These are phyloP conservation scores for Arthrobotrys musiformis DNA, from an alignment of 2,329 filamentous ascomycete species.

Conservation along the genomic window DNA sequence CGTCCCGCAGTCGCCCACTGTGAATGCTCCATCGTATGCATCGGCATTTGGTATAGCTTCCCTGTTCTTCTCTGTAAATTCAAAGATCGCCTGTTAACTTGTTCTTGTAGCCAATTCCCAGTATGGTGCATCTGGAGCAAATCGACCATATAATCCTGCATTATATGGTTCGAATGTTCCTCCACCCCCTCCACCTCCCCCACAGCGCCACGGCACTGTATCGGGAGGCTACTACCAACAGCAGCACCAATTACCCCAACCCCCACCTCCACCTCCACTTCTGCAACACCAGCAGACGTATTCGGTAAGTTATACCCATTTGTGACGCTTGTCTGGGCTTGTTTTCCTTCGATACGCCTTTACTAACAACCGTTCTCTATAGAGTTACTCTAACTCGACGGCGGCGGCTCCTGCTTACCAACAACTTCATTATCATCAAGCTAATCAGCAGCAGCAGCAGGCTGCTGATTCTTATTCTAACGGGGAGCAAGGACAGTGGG, in stretches of 20 bases:
- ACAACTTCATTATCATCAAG: constrained; percentile 45
- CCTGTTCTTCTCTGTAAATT: background rate
- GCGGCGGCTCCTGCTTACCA: constrained; percentile 24
- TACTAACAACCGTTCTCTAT: background rate
- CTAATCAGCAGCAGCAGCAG: constrained; percentile 7
- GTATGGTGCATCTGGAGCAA: constrained; percentile 41
- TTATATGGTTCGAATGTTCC: constrained; percentile 41
- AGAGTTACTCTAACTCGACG: constrained; percentile 23
- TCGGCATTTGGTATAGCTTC: constrained; percentile 38
- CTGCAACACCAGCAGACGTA: constrained; percentile 44
- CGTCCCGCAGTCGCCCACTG: constrained; percentile 50
- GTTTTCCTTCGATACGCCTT: background rate
- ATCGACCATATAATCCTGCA: constrained; percentile 48
- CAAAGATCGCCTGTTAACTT: background rate
- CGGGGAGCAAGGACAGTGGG: constrained; percentile 45
- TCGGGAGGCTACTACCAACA: constrained; percentile 39
- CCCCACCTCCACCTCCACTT: constrained; percentile 42
- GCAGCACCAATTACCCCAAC: constrained; percentile 40
- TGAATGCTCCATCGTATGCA: constrained; percentile 43
- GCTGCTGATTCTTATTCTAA: constrained; percentile 19
- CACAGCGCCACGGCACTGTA: constrained; percentile 45
- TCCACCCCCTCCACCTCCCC: constrained; percentile 47
- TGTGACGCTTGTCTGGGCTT: background rate
- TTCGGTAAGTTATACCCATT: constrained; percentile 26
- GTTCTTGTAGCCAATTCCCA: constrained; percentile 36